Percentiles rank a stretch among this genome's conserved stretches.
These are phyloP conservation scores for Candida cerambycidarum DNA, from an alignment of 805 yeast genomes.

Conservation along the genomic window DNA sequence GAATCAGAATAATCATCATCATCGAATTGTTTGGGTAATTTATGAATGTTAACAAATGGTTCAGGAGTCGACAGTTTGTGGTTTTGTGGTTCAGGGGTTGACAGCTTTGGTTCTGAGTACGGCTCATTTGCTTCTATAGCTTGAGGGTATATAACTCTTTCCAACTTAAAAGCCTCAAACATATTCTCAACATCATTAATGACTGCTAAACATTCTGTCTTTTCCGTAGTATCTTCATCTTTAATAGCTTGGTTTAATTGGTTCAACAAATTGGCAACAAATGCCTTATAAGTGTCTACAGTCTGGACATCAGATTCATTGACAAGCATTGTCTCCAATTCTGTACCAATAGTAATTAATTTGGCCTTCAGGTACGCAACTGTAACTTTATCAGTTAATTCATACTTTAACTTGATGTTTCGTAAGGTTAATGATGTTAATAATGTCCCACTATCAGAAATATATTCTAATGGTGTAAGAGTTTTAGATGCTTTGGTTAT, in stretches of 20 bases:
- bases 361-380: conserved; percentile 66
- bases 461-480: conserved; percentile 45
- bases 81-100: too few relatives aligned
- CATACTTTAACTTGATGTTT: conserved; percentile 49
- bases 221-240: conserved; percentile 53
- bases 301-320: conserved; percentile 28
- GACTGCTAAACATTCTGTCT: conserved; percentile 66
- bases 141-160: conserved; percentile 14
- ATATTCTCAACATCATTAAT: conserved; percentile 71
- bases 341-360: conserved; percentile 62
- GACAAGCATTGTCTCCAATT: conserved; percentile 49
- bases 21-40: not conserved
- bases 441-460: conserved; percentile 54
- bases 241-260: conserved; percentile 59
- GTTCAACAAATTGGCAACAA: conserved; percentile 55
- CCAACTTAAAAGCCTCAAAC: conserved; percentile 56
- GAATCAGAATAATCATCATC: conserved; percentile 27
- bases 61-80: conserved; percentile 3
- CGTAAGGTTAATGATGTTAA: conserved; percentile 45
- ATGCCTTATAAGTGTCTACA: conserved; percentile 50
- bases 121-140: not conserved
- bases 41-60: conserved; percentile 8
- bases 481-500: conserved; percentile 43
- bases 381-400: conserved; percentile 51
- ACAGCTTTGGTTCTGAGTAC: not conserved